A percentile compares a stretch with the other conserved stretches of the same genome.
phyloP scores from a whole-genome alignment of 352 stramenopile genomes.

The Globisporangium irregulare region DNA sequence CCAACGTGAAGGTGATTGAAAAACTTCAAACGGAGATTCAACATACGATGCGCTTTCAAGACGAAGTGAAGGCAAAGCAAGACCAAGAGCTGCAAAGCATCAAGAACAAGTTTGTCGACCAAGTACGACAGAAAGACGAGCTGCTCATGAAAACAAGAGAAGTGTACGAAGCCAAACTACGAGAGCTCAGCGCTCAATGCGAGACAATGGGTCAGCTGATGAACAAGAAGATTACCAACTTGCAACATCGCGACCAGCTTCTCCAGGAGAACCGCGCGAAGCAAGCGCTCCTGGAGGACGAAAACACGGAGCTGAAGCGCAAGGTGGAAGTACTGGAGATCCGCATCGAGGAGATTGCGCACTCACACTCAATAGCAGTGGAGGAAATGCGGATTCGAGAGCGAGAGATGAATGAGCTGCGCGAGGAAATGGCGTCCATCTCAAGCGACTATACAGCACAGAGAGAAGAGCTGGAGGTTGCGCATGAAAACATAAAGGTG shows the following conservation, averaged over 20 bases:
- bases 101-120: slow-evolving; percentile 53
- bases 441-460: slow-evolving; percentile 68
- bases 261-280: slow-evolving; percentile 64
- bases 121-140: slow-evolving; percentile 73
- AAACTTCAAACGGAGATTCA: slow-evolving; percentile 60
- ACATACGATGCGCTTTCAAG: slow-evolving; percentile 49
- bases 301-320: slow-evolving; percentile 72
- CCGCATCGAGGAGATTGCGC: slow-evolving; percentile 68
- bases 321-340: slow-evolving; percentile 80
- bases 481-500: slow-evolving; percentile 54
- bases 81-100: slow-evolving; percentile 66
- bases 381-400: slow-evolving; percentile 68
- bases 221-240: slow-evolving; percentile 65
- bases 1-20: slow-evolving; percentile 44
- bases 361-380: slow-evolving; percentile 49
- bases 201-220: slow-evolving; percentile 70
- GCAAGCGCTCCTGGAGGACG: slow-evolving; percentile 56
- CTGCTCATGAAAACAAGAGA: slow-evolving; percentile 47
- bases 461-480: slow-evolving; percentile 49
- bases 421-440: slow-evolving; percentile 62
- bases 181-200: slow-evolving; percentile 58
- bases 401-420: slow-evolving; percentile 47
- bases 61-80: slow-evolving; percentile 53
- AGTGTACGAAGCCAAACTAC: slow-evolving; percentile 62
- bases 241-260: slow-evolving; percentile 70